A percentile compares a stretch with the other conserved stretches of the same genome.
Conservation (phyloP, 139 green algal genomes). For the Chlorella sorokiniana region DNA sequence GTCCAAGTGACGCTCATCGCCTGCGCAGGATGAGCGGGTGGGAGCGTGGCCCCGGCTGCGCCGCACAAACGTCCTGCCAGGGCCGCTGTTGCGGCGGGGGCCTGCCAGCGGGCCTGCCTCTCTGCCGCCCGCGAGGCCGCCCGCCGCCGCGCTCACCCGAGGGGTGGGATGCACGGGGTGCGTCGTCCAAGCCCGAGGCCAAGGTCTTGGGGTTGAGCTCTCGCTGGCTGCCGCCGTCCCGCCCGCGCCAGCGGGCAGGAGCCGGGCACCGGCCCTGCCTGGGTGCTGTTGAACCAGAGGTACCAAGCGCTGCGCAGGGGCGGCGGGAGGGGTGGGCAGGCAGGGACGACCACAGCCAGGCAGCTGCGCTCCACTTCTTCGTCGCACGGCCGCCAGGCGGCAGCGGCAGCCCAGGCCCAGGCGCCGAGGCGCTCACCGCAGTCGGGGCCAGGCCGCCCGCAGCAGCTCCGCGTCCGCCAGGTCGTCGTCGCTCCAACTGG, state of each 20-base stretch:
- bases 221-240: slow-evolving; percentile 44
- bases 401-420: too few relatives aligned
- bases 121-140: not conserved
- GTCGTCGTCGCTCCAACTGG: not conserved
- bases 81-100: not conserved
- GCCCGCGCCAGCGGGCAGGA: slow-evolving; percentile 75
- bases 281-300: slow-evolving; percentile 85
- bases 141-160: slow-evolving; percentile 10
- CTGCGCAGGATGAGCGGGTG: not conserved
- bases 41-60: not conserved
- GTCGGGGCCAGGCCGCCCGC: slow-evolving; percentile 69
- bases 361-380: not conserved
- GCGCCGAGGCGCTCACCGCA: slow-evolving; percentile 60
- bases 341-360: too few relatives aligned
- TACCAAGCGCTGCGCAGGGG: slow-evolving; percentile 70
- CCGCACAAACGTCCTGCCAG: not conserved
- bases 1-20: slow-evolving; percentile 89
- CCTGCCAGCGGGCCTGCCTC: not conserved
- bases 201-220: slow-evolving; percentile 96
- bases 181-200: slow-evolving; percentile 92
- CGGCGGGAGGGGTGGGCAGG: not conserved
- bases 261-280: slow-evolving; percentile 63
- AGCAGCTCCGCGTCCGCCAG: slow-evolving; percentile 39
- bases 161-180: slow-evolving; percentile 89
- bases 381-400: not conserved